These are phyloP conservation scores for Ascochyta pisi DNA, from an alignment of 2,329 filamentous ascomycete genomes.

Conservation along the genomic window DNA sequence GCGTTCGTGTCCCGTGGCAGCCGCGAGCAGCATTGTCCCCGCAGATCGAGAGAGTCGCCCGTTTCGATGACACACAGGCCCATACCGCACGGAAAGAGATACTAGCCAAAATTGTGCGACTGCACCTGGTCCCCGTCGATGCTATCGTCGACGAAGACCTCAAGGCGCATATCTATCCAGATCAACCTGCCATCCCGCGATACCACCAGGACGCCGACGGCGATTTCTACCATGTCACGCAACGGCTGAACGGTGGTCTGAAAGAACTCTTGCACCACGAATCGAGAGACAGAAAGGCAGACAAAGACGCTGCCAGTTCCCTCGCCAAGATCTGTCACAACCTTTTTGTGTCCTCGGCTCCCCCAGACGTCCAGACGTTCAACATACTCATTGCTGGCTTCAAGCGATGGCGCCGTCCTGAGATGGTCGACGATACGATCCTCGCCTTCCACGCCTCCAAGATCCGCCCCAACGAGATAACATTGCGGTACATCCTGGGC, in stretches of 20 bases:
- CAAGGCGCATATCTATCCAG: conserved; percentile 14
- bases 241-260: conserved; percentile 43
- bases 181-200: conserved; percentile 28
- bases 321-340: conserved; percentile 63
- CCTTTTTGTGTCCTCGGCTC: conserved; percentile 66
- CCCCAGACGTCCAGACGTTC: conserved; percentile 72
- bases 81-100: conserved; percentile 24
- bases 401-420: conserved; percentile 32
- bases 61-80: conserved; percentile 4
- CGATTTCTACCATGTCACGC: conserved; percentile 38
- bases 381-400: conserved; percentile 76
- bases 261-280: conserved; percentile 27
- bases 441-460: conserved; percentile 44
- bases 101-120: conserved; percentile 19
- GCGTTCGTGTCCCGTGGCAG: conserved; percentile 15
- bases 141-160: conserved; percentile 20
- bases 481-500: conserved; percentile 50
- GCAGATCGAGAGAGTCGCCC: conserved; percentile 27
- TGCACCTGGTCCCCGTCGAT: conserved; percentile 20
- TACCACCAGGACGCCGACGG: conserved; percentile 51
- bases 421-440: conserved; percentile 41
- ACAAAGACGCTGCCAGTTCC: conserved; percentile 22
- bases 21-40: conserved; percentile 25
- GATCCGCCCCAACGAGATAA: conserved; percentile 56
- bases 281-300: conserved; percentile 17